Conservation (phyloP, 2,329 filamentous ascomycete genomes). For the Cladosporium sp. region DNA sequence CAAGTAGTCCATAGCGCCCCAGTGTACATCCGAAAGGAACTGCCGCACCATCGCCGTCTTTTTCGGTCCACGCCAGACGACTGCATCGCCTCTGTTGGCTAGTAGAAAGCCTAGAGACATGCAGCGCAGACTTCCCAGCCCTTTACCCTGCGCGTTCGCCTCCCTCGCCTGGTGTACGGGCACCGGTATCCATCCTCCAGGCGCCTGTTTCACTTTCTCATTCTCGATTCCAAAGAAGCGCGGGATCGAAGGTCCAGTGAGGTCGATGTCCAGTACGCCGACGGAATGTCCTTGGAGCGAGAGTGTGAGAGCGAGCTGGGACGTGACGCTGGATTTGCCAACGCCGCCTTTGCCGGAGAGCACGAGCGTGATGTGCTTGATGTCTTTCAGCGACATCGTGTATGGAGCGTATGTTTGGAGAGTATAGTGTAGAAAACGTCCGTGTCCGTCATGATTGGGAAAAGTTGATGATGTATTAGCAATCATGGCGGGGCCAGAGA, state of each 20-base stretch:
- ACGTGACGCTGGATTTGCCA: constrained; percentile 96
- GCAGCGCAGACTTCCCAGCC: constrained; percentile 68
- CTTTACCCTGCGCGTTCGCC: constrained; percentile 26
- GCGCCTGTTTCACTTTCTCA: constrained; percentile 86
- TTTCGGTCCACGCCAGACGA: constrained; percentile 97
- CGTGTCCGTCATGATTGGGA: not conserved
- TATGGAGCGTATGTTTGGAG: not conserved
- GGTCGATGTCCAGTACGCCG: constrained; percentile 92
- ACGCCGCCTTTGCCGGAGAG: constrained; percentile 98
- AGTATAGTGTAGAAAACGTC: not conserved
- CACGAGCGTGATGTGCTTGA: constrained; percentile 78
- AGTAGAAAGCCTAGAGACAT: constrained; percentile 95
- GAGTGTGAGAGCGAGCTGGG: constrained; percentile 88
- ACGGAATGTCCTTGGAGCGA: constrained; percentile 84
- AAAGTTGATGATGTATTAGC: constrained; percentile 14
- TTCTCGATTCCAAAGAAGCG: constrained; percentile 89
- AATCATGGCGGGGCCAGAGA: constrained; percentile 11
- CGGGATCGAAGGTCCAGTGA: constrained; percentile 95
- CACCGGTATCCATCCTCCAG: constrained; percentile 90
- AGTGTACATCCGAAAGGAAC: constrained; percentile 88
- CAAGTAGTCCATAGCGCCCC: constrained; percentile 85
- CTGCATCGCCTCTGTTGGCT: constrained; percentile 78
- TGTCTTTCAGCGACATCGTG: constrained; percentile 66
- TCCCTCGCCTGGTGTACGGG: constrained; percentile 68
- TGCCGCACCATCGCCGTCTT: constrained; percentile 99